These are phyloP conservation scores for Cladosporium sp. DNA, from an alignment of 2,329 filamentous ascomycete species.

Conservation along the genomic window DNA sequence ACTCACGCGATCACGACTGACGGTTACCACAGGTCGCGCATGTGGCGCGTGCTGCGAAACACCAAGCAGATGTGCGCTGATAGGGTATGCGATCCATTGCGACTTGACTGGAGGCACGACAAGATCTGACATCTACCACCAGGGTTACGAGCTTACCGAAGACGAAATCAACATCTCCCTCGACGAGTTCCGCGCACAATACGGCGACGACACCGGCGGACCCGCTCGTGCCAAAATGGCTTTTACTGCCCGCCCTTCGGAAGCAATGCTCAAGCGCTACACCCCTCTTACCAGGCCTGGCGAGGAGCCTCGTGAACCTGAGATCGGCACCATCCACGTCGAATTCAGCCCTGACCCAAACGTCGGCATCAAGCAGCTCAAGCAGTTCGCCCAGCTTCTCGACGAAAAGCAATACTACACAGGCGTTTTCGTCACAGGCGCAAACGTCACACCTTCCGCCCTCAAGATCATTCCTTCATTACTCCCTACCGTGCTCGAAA, in stretches of 20 bases:
- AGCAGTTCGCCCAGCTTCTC: slow-evolving; percentile 80
- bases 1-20: slow-evolving; percentile 3
- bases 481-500: slow-evolving; percentile 78
- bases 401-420: slow-evolving; percentile 77
- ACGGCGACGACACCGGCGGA: slow-evolving; percentile 66
- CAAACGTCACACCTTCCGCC: slow-evolving; percentile 77
- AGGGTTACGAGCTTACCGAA: slow-evolving; percentile 92
- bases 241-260: slow-evolving; percentile 81
- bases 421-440: slow-evolving; percentile 84
- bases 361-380: slow-evolving; percentile 89
- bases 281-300: slow-evolving; percentile 62
- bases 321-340: slow-evolving; percentile 86
- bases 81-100: slow-evolving; percentile 37
- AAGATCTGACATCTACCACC: slow-evolving; percentile 15
- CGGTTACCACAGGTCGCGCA: slow-evolving; percentile 47
- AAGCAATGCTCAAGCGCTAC: slow-evolving; percentile 80
- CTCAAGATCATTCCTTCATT: slow-evolving; percentile 80
- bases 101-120: slow-evolving; percentile 45
- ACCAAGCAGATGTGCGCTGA: slow-evolving; percentile 93
- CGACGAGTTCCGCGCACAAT: slow-evolving; percentile 72
- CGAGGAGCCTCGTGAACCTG: slow-evolving; percentile 52
- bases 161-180: slow-evolving; percentile 84
- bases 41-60: slow-evolving; percentile 93
- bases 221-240: slow-evolving; percentile 79
- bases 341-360: slow-evolving; percentile 80